Evolutionary conservation across 305 asterid genomes (phyloP).

Genomic region (Plantago lanceolata): DNA sequence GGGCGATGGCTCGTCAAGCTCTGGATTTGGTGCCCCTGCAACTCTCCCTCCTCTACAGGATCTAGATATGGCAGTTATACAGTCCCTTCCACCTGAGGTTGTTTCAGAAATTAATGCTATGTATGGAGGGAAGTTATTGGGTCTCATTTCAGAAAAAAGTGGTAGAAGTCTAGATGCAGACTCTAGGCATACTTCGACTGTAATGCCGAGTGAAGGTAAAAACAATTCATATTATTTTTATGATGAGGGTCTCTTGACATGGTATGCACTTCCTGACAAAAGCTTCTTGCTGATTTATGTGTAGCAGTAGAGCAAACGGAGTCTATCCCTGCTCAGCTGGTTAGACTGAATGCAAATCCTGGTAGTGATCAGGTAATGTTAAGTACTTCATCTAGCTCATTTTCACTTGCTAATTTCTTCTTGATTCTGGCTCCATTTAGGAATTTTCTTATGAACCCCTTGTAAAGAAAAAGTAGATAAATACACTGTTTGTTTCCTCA

Average conservation of each 20-base stretch:
- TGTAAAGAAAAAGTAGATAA: too few relatives aligned
- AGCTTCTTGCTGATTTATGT: conserved; percentile 30
- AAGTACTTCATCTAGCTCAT: conserved; percentile 11
- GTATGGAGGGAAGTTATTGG: conserved; percentile 70
- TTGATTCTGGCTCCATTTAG: too few relatives aligned
- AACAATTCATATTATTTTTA: conserved; percentile 10
- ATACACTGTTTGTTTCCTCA: too few relatives aligned
- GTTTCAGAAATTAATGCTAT: conserved; percentile 74
- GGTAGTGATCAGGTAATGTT: conserved; percentile 39
- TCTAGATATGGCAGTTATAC: conserved; percentile 74
- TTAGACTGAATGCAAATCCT: conserved; percentile 30
- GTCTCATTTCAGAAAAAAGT: conserved; percentile 51
- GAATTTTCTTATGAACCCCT: too few relatives aligned
- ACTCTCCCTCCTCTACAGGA: conserved; percentile 76
- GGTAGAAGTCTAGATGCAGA: conserved; percentile 27
- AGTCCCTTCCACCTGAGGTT: conserved; percentile 83
- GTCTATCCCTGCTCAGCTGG: conserved; percentile 26
- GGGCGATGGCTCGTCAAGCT: conserved; percentile 38
- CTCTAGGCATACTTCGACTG: conserved; percentile 18
- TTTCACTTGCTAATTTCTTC: too few relatives aligned
- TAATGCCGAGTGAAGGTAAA: conserved; percentile 36
- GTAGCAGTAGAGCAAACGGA: conserved; percentile 31
- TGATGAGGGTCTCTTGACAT: conserved; percentile 1
- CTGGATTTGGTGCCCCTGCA: conserved; percentile 37
- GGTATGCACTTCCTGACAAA: conserved; percentile 19